Base-by-base conservation (phyloP, 805 yeast species). In the Cyberlindnera samutprakarnensis region DNA sequence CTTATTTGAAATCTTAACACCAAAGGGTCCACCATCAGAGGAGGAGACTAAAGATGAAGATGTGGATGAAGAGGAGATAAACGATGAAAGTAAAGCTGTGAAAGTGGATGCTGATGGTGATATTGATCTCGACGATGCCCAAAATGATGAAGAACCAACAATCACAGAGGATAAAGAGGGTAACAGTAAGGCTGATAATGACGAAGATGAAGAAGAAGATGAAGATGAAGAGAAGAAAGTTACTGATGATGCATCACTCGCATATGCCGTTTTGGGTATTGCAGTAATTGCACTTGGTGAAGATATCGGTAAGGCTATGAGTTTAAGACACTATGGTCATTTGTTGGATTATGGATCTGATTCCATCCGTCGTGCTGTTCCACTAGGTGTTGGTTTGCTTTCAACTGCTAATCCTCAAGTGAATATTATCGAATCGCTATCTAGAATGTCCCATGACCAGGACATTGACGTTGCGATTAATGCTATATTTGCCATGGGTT, bases 231-330 rank as follows among this genome's bases (percentile, higher is more conserved):
- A 54, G 19, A 41, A 51, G 14, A 52, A 51, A 18, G 53, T 46
- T 12, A 47, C 54, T 26, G 54, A 46, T 23, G 62, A 51, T 24
- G 66, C 57, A 25, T 65, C 62, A 31, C 46, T 56, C 49, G 94
- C 94, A 2, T 85, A 84, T 51, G 92, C 97, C 8, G 96, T 92
- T 14, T 68, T 92, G 32, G 98, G 98, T 38, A 72, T 92, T 44
- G 98, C 96, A 0, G 70, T 83, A 42, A 83, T 94, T 49, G 92
- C 96, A 11, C 79, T 92, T 82, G 99, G 99, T 42, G 99, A 92
- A 60, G 95, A 85, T 43, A 84, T 92, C 55, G 98, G 99, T 21
- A 94, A 84, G 59, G 96, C 90, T 47, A 92, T 92, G 98, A 80
- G 90, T 8, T 64, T 90, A 53, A 88, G 98, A 56, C 98, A 92